A percentile compares a stretch with the other conserved stretches of the same genome.
Conservation (phyloP, 208 protist species). For the Borovskyia barvae region DNA sequence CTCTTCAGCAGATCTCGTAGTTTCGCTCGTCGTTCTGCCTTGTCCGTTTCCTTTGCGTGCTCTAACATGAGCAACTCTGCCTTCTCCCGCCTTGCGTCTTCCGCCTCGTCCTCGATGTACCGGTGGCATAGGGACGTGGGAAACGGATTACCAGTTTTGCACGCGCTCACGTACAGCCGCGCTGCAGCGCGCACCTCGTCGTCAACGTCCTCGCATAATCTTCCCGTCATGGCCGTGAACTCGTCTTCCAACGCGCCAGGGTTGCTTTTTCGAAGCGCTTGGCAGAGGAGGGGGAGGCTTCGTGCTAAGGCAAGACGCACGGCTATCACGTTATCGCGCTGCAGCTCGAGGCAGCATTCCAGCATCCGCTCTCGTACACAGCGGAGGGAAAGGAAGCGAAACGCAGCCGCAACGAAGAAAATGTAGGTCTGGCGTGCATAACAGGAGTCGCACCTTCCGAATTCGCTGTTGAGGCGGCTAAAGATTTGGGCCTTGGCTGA, state of each 20-base stretch:
- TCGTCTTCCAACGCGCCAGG: conserved; percentile 57
- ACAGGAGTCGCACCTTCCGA: conserved; percentile 62
- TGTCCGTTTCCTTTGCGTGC: conserved; percentile 86
- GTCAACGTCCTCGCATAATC: conserved; percentile 74
- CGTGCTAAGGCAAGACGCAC: conserved; percentile 70
- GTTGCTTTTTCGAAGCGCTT: conserved; percentile 33
- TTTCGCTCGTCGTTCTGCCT: conserved; percentile 83
- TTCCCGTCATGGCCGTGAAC: conserved; percentile 70
- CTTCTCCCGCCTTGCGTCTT: conserved; percentile 67
- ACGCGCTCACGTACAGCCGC: conserved; percentile 24
- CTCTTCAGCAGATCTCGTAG: conserved; percentile 83
- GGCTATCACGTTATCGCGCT: conserved; percentile 71
- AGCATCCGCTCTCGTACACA: conserved; percentile 84
- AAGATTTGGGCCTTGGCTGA: conserved; percentile 75
- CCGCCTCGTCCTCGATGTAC: conserved; percentile 19
- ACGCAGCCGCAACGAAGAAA: conserved; percentile 52
- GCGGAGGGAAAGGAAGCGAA: conserved; percentile 65
- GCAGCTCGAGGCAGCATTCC: conserved; percentile 73
- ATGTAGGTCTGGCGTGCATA: conserved; percentile 75
- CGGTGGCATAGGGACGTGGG: too few relatives aligned
- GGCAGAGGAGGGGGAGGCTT: conserved; percentile 40
- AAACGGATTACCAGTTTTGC: conserved; percentile 19
- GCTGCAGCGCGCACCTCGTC: conserved; percentile 57
- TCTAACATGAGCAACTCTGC: conserved; percentile 75
- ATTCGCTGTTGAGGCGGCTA: conserved; percentile 81